These are phyloP conservation scores for Corchorus capsularis DNA, from an alignment of 345 rosid genomes.

Conservation along the genomic window DNA sequence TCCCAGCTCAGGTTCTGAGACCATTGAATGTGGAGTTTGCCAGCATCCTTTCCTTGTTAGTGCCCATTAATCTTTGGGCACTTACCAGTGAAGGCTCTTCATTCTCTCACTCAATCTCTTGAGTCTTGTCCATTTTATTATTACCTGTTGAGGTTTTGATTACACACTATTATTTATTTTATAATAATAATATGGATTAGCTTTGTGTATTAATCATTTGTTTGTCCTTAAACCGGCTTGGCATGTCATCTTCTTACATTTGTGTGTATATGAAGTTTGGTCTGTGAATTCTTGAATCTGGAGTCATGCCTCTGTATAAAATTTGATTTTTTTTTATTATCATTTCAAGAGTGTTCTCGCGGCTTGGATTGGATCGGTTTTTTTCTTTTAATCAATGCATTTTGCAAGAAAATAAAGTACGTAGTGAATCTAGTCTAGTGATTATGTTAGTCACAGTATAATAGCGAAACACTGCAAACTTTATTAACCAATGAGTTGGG, in stretches of 20 bases:
- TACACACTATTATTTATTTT: not conserved
- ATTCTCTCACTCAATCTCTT: not conserved
- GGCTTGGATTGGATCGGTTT: not conserved
- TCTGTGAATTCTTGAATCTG: not conserved
- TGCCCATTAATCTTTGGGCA: slow-evolving; percentile 53
- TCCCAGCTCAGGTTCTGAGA: slow-evolving; percentile 97
- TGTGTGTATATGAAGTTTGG: slow-evolving; percentile 12
- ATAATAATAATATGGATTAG: slow-evolving; percentile 23
- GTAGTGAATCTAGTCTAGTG: too few species aligned
- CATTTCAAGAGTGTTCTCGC: not conserved
- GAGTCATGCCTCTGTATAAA: slow-evolving; percentile 10
- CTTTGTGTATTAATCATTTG: slow-evolving; percentile 16
- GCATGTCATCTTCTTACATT: not conserved
- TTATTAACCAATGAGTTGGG: too few species aligned
- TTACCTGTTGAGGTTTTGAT: slow-evolving; percentile 16
- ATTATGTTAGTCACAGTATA: too few species aligned
- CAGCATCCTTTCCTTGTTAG: slow-evolving; percentile 95
- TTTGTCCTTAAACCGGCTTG: slow-evolving; percentile 14
- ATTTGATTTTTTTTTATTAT: not conserved
- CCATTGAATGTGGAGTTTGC: slow-evolving; percentile 98
- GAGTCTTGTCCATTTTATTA: not conserved
- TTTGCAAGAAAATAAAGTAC: not conserved
- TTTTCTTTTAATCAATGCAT: not conserved
- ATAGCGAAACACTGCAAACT: too few species aligned
- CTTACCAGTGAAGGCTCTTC: not conserved